Evolutionary conservation across 352 stramenopile genomes (phyloP).

Genomic region (Pythium insidiosum): DNA sequence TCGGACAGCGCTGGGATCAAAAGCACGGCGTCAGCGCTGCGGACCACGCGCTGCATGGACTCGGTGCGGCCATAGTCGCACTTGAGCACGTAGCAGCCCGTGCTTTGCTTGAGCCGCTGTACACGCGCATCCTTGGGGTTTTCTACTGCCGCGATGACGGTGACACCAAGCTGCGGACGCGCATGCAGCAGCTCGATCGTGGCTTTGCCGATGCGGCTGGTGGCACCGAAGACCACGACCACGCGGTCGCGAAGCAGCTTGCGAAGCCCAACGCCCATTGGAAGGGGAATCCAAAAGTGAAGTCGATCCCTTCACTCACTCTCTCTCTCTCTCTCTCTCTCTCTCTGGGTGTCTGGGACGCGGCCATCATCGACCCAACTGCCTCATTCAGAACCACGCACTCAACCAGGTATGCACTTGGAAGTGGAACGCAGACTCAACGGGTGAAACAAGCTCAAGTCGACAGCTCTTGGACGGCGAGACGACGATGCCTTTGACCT

Average conservation of each 20-base stretch:
- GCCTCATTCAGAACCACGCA: too few species aligned
- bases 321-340: too few species aligned
- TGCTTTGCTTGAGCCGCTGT: conserved; percentile 39
- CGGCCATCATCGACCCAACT: too few species aligned
- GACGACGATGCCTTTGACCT: background rate
- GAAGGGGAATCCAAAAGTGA: too few species aligned
- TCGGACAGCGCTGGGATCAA: conserved; percentile 51
- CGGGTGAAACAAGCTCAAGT: too few species aligned
- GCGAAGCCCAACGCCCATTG: conserved; percentile 31
- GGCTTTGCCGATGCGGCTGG: conserved; percentile 50
- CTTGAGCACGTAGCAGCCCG: conserved; percentile 43
- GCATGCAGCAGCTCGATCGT: conserved; percentile 37
- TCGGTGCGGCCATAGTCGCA: conserved; percentile 40
- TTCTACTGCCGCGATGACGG: conserved; percentile 53
- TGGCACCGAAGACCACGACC: conserved; percentile 73
- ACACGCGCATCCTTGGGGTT: conserved; percentile 35
- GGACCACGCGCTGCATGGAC: conserved; percentile 51
- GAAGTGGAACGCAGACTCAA: too few species aligned
- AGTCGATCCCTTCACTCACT: too few species aligned
- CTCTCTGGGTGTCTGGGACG: too few species aligned
- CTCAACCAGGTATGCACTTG: too few species aligned
- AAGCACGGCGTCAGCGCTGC: conserved; percentile 57
- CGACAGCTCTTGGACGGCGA: background rate
- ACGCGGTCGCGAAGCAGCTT: conserved; percentile 49
- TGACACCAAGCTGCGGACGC: conserved; percentile 31